A percentile compares a stretch with the other conserved stretches of the same genome.
phyloP scores from a whole-genome alignment of 2,329 filamentous ascomycete genomes.

The Calonectria naviculata region DNA sequence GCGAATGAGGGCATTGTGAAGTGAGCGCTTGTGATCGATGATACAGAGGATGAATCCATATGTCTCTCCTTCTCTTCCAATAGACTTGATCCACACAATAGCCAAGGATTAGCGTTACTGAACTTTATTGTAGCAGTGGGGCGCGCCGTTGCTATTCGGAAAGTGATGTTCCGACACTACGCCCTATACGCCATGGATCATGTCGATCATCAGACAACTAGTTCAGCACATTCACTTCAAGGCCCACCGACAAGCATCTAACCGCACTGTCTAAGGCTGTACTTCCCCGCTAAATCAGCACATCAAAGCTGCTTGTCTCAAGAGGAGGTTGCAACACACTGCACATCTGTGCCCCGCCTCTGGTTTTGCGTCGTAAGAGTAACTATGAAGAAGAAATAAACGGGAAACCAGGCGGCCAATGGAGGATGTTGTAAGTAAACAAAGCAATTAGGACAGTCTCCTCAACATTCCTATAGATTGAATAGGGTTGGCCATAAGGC shows the following conservation, averaged over 20 bases:
- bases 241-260: not conserved
- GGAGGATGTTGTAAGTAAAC: not conserved
- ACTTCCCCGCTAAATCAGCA: not conserved
- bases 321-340: not conserved
- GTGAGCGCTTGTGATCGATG: not conserved
- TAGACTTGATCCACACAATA: not conserved
- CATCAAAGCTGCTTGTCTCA: not conserved
- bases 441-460: too few relatives aligned
- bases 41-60: not conserved
- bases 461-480: not conserved
- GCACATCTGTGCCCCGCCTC: not conserved
- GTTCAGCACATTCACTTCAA: not conserved
- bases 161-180: not conserved
- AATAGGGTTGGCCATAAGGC: not conserved
- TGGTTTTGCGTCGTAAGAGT: not conserved
- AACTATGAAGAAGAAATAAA: not conserved
- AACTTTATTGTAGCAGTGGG: not conserved
- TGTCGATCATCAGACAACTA: not conserved
- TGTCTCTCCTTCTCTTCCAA: not conserved
- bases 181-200: not conserved
- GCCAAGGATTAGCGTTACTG: not conserved
- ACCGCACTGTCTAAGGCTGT: not conserved
- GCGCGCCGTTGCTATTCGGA: not conserved
- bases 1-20: not conserved
- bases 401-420: not conserved